These are phyloP conservation scores for Acrocalymma vagum DNA, from an alignment of 2,329 filamentous ascomycete species.

Conservation along the genomic window DNA sequence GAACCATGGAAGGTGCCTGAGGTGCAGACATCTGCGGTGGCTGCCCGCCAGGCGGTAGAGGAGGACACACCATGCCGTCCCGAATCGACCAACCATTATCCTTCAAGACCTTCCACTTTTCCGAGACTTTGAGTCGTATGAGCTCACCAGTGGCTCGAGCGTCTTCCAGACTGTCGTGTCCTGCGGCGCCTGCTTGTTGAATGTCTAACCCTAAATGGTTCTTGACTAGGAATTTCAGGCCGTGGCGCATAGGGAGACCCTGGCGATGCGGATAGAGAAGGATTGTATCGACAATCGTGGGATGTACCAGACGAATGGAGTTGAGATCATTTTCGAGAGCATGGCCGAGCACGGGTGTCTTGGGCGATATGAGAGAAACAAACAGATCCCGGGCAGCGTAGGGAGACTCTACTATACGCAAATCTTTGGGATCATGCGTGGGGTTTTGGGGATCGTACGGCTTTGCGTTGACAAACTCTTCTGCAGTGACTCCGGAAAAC, in stretches of 20 bases:
- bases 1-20: conserved; percentile 24
- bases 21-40: conserved; percentile 20
- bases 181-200: conserved; percentile 72
- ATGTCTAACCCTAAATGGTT: conserved; percentile 78
- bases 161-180: conserved; percentile 94
- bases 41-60: conserved; percentile 30
- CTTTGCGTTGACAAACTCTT: conserved; percentile 75
- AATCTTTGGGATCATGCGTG: conserved; percentile 37
- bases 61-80: conserved; percentile 39
- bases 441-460: conserved; percentile 37
- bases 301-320: conserved; percentile 82
- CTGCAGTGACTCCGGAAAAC: conserved; percentile 84
- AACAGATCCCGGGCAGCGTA: conserved; percentile 78
- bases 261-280: conserved; percentile 81
- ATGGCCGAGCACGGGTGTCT: conserved; percentile 88
- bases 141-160: conserved; percentile 88
- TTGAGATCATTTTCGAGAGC: conserved; percentile 97
- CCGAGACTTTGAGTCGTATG: conserved; percentile 73
- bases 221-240: conserved; percentile 78
- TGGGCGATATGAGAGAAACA: conserved; percentile 76
- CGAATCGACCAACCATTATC: conserved; percentile 69
- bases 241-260: conserved; percentile 79
- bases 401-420: conserved; percentile 81
- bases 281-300: conserved; percentile 84
- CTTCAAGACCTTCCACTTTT: conserved; percentile 75